Evolutionary conservation across 2,329 filamentous ascomycete species (phyloP).

Genomic region (Mollisiaceae sp.): DNA sequence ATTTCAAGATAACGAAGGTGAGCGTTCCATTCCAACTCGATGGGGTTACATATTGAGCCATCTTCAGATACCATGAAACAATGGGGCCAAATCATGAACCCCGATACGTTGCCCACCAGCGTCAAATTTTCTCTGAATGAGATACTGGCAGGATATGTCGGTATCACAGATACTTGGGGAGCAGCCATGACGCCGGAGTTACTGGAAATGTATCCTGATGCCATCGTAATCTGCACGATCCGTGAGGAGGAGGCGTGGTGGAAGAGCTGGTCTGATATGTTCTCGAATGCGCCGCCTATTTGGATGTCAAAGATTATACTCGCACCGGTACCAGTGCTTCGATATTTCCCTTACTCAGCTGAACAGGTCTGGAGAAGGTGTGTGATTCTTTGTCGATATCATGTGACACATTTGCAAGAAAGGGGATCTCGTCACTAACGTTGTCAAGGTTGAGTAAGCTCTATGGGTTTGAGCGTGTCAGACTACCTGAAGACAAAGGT

Average conservation of each 20-base stretch:
- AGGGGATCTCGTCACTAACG: not conserved
- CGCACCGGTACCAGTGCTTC: not conserved
- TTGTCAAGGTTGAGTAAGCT: not conserved
- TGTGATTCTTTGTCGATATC: not conserved
- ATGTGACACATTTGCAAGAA: not conserved
- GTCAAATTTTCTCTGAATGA: not conserved
- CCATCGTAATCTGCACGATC: constrained; percentile 40
- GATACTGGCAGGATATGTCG: constrained; percentile 34
- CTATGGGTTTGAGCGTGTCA: not conserved
- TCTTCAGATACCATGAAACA: not conserved
- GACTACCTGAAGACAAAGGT: not conserved
- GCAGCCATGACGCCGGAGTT: constrained; percentile 39
- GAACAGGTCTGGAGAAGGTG: not conserved
- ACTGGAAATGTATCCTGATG: constrained; percentile 39
- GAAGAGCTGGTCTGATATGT: constrained; percentile 34
- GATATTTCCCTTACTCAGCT: not conserved
- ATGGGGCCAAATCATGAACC: not conserved
- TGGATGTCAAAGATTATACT: constrained; percentile 12
- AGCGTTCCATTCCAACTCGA: not conserved
- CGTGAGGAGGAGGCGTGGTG: constrained; percentile 40
- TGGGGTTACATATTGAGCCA: too few species aligned
- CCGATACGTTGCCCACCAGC: not conserved
- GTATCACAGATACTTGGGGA: constrained; percentile 35
- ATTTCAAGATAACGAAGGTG: constrained; percentile 12
- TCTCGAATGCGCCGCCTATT: not conserved